Evolutionary conservation across 768 basidiomycete genomes (phyloP), one percentile per base, ranked within the genome.

Genomic region (Suillus ampliporus): DNA sequence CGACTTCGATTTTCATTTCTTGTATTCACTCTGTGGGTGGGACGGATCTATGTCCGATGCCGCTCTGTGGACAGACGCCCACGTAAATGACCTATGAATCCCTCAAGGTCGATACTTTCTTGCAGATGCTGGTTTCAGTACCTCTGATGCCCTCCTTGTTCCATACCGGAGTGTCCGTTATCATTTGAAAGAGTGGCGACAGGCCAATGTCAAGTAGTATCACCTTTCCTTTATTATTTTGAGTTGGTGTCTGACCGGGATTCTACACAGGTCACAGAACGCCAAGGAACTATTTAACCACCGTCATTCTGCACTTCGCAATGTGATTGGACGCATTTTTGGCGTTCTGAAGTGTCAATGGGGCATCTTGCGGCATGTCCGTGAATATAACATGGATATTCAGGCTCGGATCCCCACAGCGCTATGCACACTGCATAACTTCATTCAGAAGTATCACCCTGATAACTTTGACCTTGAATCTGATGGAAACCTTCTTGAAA

Each of bases 341-440:
- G 67, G 69, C 1, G 61, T 72, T 28, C 5, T 70, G 11, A 73
- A 71, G 54, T 37, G 51, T 14, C 64, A 60, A 23, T 73, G 63
- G 48, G 21, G n/a, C 9, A 64, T 71, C 21, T 47, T 72, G 1
- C 38, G 15, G 3, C 40, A 34, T 17, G 23, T 51, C 1, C 61
- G 58, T 2, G 38, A 70, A 14, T 69, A 67, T 15, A 11, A 57
- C 44, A 63, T 71, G 57, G 23, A 48, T 7, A 41, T 65, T 14
- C 74, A 76, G 58, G 69, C 65, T 4, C 21, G 47, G 3, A 61
- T 76, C 50, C 65, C 69, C 5, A 57, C 62, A 26, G 74, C 66
- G 2, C 60, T 74, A 2, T 68, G 64, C 23, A 69, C 67, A 5
- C 11, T 70, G 1, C 70, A 71, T 60, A 74, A 75, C 57, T 75